Base-by-base conservation (phyloP, 805 yeast species). In the Metschnikowia kunwiensis region DNA sequence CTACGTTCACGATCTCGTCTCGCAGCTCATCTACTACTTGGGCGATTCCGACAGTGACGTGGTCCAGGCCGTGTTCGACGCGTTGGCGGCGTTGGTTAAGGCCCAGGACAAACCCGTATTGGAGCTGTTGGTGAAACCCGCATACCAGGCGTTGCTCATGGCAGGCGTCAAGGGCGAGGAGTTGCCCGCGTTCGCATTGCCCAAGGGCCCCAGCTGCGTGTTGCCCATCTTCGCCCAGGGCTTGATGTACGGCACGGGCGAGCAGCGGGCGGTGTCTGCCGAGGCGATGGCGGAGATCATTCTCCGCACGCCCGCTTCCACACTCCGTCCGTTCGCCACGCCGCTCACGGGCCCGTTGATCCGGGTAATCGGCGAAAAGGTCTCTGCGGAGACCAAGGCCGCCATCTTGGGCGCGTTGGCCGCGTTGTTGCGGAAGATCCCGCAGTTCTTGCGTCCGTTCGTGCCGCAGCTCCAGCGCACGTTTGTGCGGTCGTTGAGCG, bases 401-500 rank as follows among this genome's bases (percentile, higher is more conserved):
- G 95, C 96, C n/a, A 91, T 94, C 49, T 71, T 93, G 54, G 72
- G 74, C 44, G 95, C 97, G 1, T 74, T 94, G 59, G 84, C 83
- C 55, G 76, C 76, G 46, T 67, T 94, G 55, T 78, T 93, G 53
- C 65, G 65, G 16, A 85, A 87, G 68, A 84, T 91, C 50, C 96
- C 98, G 2, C 86, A 83, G 55, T 86, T 86, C 58, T 72, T 93
- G 60, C 78, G 91, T 54, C 98, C 99, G 11, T 93, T 93, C 60
- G 78, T 93, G 61, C 99, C 99, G 7, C 99, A 93, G 67, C 73
- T 93, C 49, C 98, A 93, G 65, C 77, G 99, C 58, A 93, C 98
- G 1, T 93, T 93, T 65, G 95, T 91, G 27, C 84, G 94, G 57
- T 85, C 96, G 2, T 69, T 93, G 47, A 75, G 86, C 34, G 98